These are phyloP conservation scores for Maudiozyma pseudohumilis DNA, from an alignment of 805 yeast genomes.

Conservation along the genomic window DNA sequence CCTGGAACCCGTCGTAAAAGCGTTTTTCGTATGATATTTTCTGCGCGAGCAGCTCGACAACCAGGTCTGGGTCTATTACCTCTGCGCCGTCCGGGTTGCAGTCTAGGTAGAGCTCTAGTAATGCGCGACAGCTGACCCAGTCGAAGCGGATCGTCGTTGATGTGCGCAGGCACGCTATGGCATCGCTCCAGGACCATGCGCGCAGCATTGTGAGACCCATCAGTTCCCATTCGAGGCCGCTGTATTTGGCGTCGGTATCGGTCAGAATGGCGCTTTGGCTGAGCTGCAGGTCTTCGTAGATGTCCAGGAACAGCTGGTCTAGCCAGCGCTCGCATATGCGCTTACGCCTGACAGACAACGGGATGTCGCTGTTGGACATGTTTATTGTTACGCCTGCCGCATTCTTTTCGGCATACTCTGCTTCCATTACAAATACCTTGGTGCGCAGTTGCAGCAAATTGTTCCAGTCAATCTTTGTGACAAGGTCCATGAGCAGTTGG, in stretches of 20 bases:
- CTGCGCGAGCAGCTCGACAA: conserved; percentile 37
- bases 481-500: conserved; percentile 58
- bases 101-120: conserved; percentile 35
- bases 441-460: conserved; percentile 55
- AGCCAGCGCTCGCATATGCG: conserved; percentile 29
- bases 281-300: conserved; percentile 29
- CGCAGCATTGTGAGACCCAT: conserved; percentile 48
- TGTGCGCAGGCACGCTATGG: conserved; percentile 44
- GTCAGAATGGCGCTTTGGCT: conserved; percentile 23
- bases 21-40: conserved; percentile 53
- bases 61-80: conserved; percentile 27
- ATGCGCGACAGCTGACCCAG: conserved; percentile 42
- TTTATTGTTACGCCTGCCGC: conserved; percentile 1
- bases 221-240: conserved; percentile 68
- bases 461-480: conserved; percentile 75
- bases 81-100: conserved; percentile 3
- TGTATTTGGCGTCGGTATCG: conserved; percentile 34
- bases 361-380: conserved; percentile 9
- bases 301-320: conserved; percentile 26
- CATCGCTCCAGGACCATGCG: conserved; percentile 39
- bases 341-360: conserved; percentile 17
- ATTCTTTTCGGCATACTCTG: conserved; percentile 36
- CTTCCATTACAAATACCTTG: conserved; percentile 71
- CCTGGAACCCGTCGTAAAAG: conserved; percentile 51
- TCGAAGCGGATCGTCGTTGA: conserved; percentile 52